A percentile compares a stretch with the other conserved stretches of the same genome.
Conservation (phyloP, 31 red algal genomes). For the Odonthalia washingtoniensis region DNA sequence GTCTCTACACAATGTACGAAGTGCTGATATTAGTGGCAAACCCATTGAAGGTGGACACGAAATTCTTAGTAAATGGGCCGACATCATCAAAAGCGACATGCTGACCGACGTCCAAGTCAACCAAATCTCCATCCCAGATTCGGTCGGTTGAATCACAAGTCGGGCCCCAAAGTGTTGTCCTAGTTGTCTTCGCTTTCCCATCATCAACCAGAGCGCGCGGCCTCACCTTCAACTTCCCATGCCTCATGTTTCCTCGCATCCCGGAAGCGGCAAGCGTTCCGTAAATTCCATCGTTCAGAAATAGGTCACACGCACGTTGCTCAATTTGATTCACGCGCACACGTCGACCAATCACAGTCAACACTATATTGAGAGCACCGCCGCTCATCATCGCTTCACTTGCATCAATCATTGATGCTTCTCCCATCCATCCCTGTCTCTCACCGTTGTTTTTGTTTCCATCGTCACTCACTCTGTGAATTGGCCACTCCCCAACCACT, state of each 20-base stretch:
- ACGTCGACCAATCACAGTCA: not conserved
- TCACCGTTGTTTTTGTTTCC: not conserved
- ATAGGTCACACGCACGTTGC: not conserved
- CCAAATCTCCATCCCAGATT: constrained; percentile 69
- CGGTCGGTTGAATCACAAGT: constrained; percentile 74
- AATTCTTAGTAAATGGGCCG: constrained; percentile 24
- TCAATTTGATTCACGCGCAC: not conserved
- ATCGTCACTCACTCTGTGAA: not conserved
- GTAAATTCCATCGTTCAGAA: not conserved
- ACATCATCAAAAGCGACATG: constrained; percentile 53
- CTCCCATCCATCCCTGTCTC: not conserved
- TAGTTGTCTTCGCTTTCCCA: not conserved
- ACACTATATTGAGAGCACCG: not conserved
- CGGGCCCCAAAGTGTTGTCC: constrained; percentile 55
- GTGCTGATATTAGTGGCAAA: constrained; percentile 36
- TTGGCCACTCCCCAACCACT: not conserved
- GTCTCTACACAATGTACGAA: too few relatives aligned
- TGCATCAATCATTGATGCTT: not conserved
- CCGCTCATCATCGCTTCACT: not conserved
- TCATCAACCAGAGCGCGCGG: not conserved
- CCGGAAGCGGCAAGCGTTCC: not conserved
- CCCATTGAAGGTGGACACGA: constrained; percentile 58
- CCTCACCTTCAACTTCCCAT: not conserved
- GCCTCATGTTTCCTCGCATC: not conserved
- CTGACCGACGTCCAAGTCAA: constrained; percentile 57